Evolutionary conservation across 2,329 filamentous ascomycete species (phyloP), one percentile per base, ranked within the genome.

Genomic region (Colletotrichum sp.): DNA sequence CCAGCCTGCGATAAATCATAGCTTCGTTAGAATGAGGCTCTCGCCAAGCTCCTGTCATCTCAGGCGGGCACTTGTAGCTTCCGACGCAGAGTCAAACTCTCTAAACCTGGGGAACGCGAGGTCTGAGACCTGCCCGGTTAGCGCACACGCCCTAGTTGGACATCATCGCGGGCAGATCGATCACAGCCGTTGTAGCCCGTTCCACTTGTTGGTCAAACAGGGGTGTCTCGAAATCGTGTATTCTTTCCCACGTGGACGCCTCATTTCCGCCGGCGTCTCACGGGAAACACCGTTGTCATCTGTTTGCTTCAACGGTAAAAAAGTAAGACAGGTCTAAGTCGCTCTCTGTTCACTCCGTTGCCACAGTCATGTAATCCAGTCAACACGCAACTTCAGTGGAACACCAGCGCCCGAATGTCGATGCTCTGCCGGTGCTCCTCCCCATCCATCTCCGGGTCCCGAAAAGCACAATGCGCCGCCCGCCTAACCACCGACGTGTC

Each of bases 371-470:
- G 16, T 38, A 64, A 7, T 2, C 18, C 7, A 18, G n/a, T 26
- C 4, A n/a, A 6, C 4, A 55, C 5, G 5, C 18, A 24, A 12
- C 15, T 26, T 75, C 48, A 71, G 32, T 86, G 81, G 88, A 98
- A 97, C 0, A 98, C 94, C 83, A 98, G 87, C 38, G 94, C 93
- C 80, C 96, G 89, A 13, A 98, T 94, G 84, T 98, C 96, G 82
- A 98, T 98, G 82, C 95, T 98, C 88, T 98, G 94, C 79, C 96
- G 89, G 0, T 90, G 90, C 78, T 92, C 91, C 8, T 93, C 95
- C 43, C 93, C 5, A 92, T 90, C 4, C 94, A 95, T 77, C 93
- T 87, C 7, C 3, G 94, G 93, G 82, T 98, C 94, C 60, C 89
- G 87, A 84, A 98, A 98, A 2, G 95, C 95, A 10, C 93, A 93